Evolutionary conservation across 2,329 filamentous ascomycete genomes (phyloP).

Genomic region (Leptographium galeiforme): DNA sequence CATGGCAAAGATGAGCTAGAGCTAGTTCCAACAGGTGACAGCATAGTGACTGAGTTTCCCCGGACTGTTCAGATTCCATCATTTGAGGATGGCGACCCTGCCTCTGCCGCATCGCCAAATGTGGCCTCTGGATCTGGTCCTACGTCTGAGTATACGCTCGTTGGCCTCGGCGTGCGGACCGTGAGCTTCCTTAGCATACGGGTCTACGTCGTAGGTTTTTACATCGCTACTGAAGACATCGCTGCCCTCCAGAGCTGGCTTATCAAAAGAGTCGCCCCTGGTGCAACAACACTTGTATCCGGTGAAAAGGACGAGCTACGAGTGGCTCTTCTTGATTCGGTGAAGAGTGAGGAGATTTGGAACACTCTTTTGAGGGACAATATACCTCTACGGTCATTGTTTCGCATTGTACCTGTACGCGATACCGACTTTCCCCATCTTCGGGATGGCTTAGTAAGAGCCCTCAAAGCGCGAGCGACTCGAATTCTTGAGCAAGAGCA

Average conservation of each 20-base stretch:
- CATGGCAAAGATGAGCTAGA: conserved; percentile 59
- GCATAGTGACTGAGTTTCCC: conserved; percentile 67
- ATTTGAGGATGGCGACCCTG: conserved; percentile 11
- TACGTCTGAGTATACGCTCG: conserved; percentile 63
- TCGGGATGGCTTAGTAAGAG: conserved; percentile 79
- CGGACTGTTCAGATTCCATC: conserved; percentile 52
- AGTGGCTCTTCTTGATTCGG: conserved; percentile 53
- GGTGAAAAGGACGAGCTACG: conserved; percentile 67
- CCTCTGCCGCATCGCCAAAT: not conserved
- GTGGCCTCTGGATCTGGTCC: not conserved
- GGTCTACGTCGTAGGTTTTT: conserved; percentile 90
- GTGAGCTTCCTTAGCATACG: conserved; percentile 84
- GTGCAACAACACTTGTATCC: conserved; percentile 71
- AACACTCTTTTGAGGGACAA: conserved; percentile 51
- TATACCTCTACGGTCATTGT: conserved; percentile 55
- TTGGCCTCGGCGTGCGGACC: conserved; percentile 76
- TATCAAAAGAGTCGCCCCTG: conserved; percentile 59
- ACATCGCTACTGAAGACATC: conserved; percentile 75
- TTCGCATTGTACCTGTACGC: conserved; percentile 78
- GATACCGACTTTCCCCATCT: conserved; percentile 92
- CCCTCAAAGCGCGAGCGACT: conserved; percentile 61
- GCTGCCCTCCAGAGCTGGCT: conserved; percentile 66
- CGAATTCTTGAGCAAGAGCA: conserved; percentile 3
- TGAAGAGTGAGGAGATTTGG: conserved; percentile 62
- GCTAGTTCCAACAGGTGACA: conserved; percentile 69